Base-by-base conservation (phyloP, 2,329 filamentous ascomycete genomes). In the Ophiostoma triangulosporum region DNA sequence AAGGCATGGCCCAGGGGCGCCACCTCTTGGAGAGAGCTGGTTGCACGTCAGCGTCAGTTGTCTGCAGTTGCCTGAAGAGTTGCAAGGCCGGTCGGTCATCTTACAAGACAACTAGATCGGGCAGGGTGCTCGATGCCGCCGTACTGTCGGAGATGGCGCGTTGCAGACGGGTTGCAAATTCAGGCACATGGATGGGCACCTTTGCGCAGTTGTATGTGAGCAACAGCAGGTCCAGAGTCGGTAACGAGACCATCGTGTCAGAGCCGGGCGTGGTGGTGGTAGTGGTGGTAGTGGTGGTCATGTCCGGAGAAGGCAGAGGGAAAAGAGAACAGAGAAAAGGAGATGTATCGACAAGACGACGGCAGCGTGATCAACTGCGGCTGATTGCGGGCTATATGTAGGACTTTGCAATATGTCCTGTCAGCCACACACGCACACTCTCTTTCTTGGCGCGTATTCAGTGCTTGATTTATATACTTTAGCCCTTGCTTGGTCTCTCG, bases 201-300 rank as follows among this genome's bases (percentile, higher is more conserved):
- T 87, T 86, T 31, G 78, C 91, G 63, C 88, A 94, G 65, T 97
- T 97, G 73, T 93, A 95, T 11, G 90, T 95, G 52, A 95, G 68
- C 58, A 95, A 76, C 62, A 95, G 84, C 54, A 89, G 69, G 62
- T 83, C 80, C 53, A 94, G 73, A 57, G 74, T 69, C 40, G 74
- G 52, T 8, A 57, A 73, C 50, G 66, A 62, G 52, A 68, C 63
- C 70, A 66, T 68, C 33, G 60, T 61, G 56, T 43, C 20, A 12
- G 36, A 20, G 36, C 36, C 11, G 20, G 9, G 8, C 3, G 38
- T 11, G 38, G 38, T 22, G 6, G 38, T 24, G 17, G 24, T 26
- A 15, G 52, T 36, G 20, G 27, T 32, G 48, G 32, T 20, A n/a
- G 24, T 26, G 26, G 20, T 26, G 26, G 43, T n/a, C 24, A 17